Conservation (phyloP, 192 early-diverging fungal species). For the Chytriomyces hyalinus region DNA sequence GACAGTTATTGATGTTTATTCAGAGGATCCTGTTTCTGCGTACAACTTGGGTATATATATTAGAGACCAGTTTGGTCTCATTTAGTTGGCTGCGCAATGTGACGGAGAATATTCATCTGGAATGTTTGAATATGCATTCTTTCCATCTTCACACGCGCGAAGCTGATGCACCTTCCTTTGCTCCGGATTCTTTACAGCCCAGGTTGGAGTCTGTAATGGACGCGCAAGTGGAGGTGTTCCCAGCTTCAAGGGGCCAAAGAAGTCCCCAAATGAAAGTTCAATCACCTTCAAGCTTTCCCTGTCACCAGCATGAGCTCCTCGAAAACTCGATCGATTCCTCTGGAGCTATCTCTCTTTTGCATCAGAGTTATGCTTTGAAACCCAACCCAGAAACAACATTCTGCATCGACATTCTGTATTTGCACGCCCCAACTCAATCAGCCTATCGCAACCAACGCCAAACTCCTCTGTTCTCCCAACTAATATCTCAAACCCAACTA, state of each 20-base stretch:
- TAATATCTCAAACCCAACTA: not conserved
- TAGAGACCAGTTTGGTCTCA: not conserved
- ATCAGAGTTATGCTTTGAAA: too few relatives aligned
- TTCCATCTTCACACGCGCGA: not conserved
- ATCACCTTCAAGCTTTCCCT: not conserved
- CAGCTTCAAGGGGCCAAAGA: not conserved
- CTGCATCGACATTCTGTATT: conserved; percentile 10
- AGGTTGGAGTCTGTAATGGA: conserved; percentile 3
- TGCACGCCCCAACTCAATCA: not conserved
- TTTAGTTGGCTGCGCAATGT: not conserved
- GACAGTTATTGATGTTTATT: not conserved
- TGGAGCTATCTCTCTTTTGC: not conserved
- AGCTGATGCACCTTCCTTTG: too few relatives aligned
- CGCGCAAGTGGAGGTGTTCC: not conserved
- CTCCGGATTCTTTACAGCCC: conserved; percentile 6
- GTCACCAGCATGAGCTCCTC: not conserved
- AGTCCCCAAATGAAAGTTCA: not conserved
- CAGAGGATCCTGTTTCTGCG: not conserved
- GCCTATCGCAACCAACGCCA: not conserved
- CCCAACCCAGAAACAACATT: not conserved
- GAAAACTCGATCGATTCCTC: conserved; percentile 2
- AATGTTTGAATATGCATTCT: conserved; percentile 7
- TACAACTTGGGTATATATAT: conserved; percentile 5
- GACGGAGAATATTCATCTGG: not conserved
- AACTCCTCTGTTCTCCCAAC: not conserved